A percentile compares a stretch with the other conserved stretches of the same genome.
phyloP scores from a whole-genome alignment of 768 basidiomycete species.

The Lactifluus piperatus region DNA sequence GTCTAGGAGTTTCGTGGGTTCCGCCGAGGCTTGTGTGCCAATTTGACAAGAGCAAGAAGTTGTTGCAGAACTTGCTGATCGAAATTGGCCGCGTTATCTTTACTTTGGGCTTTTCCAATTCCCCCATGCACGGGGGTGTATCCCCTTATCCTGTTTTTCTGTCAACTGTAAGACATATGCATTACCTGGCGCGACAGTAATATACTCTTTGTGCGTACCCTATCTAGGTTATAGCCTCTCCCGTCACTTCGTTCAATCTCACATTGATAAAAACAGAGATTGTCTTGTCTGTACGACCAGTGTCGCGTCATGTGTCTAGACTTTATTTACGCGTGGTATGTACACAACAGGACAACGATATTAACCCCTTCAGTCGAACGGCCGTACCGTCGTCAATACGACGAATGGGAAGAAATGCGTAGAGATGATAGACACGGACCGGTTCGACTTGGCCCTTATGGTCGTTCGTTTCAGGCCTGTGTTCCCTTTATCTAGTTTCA shows the following conservation, averaged over 20 bases:
- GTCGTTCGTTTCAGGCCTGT: constrained; percentile 86
- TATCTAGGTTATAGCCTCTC: constrained; percentile 32
- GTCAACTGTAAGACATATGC: too few species aligned
- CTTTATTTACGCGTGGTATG: constrained; percentile 23
- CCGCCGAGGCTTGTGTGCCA: constrained; percentile 74
- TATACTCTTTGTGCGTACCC: constrained; percentile 18
- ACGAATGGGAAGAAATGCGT: constrained; percentile 73
- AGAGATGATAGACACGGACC: constrained; percentile 47
- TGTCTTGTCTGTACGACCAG: constrained; percentile 71
- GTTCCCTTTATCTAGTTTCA: too few species aligned
- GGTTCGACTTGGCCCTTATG: constrained; percentile 73
- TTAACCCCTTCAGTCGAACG: constrained; percentile 61
- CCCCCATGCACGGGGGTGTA: constrained; percentile 56
- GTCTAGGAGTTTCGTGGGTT: too few species aligned
- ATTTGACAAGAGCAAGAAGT: constrained; percentile 77
- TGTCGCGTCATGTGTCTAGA: constrained; percentile 5
- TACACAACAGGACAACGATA: constrained; percentile 52
- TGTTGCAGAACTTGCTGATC: constrained; percentile 74
- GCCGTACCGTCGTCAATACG: constrained; percentile 54
- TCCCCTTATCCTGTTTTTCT: too few species aligned
- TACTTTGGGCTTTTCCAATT: constrained; percentile 73
- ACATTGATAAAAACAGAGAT: constrained; percentile 61
- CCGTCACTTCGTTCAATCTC: background rate
- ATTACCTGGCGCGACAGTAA: constrained; percentile 20
- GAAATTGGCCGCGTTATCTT: constrained; percentile 62